Evolutionary conservation across 768 basidiomycete genomes (phyloP).

Genomic region (Mrakia blollopis): DNA sequence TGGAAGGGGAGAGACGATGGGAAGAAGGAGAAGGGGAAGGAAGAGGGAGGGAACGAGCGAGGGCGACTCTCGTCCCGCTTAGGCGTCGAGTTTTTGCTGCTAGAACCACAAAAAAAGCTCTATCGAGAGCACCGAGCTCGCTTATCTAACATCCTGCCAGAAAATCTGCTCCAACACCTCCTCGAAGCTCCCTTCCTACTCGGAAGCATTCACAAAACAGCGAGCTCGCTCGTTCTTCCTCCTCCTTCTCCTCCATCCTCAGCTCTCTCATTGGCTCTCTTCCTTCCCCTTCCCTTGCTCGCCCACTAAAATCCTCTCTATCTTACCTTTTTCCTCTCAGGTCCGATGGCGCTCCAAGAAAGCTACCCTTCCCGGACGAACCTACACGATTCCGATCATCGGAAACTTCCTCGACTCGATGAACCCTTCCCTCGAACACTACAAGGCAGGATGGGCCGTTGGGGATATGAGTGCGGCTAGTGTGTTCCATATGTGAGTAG

Average conservation of each 20-base stretch:
- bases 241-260: not conserved
- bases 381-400: constrained; percentile 95
- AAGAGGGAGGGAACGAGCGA: not conserved
- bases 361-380: constrained; percentile 72
- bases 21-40: not conserved
- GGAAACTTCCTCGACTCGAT: constrained; percentile 92
- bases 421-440: constrained; percentile 83
- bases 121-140: too few species aligned
- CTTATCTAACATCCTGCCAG: not conserved
- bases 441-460: constrained; percentile 86
- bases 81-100: not conserved
- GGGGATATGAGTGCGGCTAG: constrained; percentile 82
- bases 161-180: not conserved
- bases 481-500: constrained; percentile 90
- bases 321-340: constrained; percentile 28
- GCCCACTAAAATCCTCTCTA: not conserved
- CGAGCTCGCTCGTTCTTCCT: not conserved
- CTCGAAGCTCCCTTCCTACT: not conserved
- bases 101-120: too few species aligned
- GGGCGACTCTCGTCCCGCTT: not conserved
- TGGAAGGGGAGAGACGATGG: not conserved
- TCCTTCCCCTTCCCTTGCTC: not conserved
- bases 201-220: not conserved
- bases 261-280: not conserved
- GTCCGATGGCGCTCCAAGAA: constrained; percentile 85